Conservation (phyloP, 345 rosid genomes). For the Trapa bicornis region DNA sequence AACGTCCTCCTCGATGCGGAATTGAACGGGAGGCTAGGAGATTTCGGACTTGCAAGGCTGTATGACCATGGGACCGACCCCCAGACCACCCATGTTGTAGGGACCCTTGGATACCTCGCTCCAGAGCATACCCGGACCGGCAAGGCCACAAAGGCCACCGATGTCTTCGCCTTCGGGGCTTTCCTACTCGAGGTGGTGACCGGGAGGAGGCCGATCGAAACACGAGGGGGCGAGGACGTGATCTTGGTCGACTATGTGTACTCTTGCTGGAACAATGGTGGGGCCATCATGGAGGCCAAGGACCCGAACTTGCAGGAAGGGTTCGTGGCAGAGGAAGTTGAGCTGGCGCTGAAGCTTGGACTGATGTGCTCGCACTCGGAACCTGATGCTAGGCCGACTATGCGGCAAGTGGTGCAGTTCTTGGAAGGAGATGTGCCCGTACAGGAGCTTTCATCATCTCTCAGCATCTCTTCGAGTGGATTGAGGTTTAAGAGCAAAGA, state of each 20-base stretch:
- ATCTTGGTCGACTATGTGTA: constrained; percentile 28
- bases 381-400: constrained; percentile 26
- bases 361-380: constrained; percentile 25
- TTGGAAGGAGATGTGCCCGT: constrained; percentile 1
- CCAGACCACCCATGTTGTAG: constrained; percentile 24
- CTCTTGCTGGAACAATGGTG: constrained; percentile 21
- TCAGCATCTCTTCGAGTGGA: neutral
- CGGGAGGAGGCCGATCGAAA: constrained; percentile 32
- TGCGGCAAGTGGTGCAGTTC: constrained; percentile 16
- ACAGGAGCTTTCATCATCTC: neutral
- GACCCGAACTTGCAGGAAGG: constrained; percentile 23
- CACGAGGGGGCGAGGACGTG: constrained; percentile 8
- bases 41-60: constrained; percentile 33
- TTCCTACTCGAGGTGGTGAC: constrained; percentile 38
- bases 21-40: constrained; percentile 28
- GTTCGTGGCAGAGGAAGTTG: constrained; percentile 19
- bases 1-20: constrained; percentile 29
- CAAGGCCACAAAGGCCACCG: constrained; percentile 22
- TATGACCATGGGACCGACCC: constrained; percentile 27
- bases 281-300: constrained; percentile 15
- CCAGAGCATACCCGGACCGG: constrained; percentile 34
- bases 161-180: constrained; percentile 33
- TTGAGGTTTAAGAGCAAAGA: neutral
- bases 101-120: constrained; percentile 42
- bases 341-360: constrained; percentile 32